Conservation (phyloP, 2,329 filamentous ascomycete species). For the Penicillium oxalicum region DNA sequence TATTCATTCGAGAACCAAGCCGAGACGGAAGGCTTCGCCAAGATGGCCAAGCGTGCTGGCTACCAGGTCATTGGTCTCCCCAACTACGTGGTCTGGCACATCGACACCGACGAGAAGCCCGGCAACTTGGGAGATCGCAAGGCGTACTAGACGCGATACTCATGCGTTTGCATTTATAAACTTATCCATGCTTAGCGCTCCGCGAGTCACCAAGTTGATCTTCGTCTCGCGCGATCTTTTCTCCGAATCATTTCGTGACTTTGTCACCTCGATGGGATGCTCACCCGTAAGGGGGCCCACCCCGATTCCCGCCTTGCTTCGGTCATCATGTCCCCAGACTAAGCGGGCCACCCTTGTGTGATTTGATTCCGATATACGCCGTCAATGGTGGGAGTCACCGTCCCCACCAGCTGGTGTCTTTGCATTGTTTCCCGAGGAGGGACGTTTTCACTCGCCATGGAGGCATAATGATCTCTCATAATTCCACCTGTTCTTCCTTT, state of each 20-base stretch:
- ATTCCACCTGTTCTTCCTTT: conserved; percentile 28
- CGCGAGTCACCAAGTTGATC: conserved; percentile 14
- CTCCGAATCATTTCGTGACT: conserved; percentile 10
- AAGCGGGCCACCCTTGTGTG: conserved; percentile 13
- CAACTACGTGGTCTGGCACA: conserved; percentile 98
- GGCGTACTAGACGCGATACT: conserved; percentile 27
- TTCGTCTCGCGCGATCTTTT: conserved; percentile 16
- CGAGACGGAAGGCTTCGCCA: conserved; percentile 96
- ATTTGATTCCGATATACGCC: neutral
- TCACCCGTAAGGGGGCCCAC: conserved; percentile 5
- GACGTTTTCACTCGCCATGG: conserved; percentile 18
- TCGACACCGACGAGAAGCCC: conserved; percentile 91
- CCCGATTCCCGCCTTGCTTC: neutral
- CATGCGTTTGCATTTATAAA: conserved; percentile 5
- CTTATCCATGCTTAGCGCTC: conserved; percentile 5
- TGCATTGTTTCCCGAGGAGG: conserved; percentile 16
- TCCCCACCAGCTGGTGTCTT: conserved; percentile 8
- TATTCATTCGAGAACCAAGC: conserved; percentile 99
- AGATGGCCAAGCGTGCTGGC: conserved; percentile 95
- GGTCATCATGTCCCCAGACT: conserved; percentile 1
- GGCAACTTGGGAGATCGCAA: conserved; percentile 56
- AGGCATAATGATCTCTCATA: conserved; percentile 31
- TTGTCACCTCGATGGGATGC: conserved; percentile 5
- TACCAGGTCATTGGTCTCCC: conserved; percentile 88
- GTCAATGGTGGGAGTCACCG: conserved; percentile 2